A percentile compares a stretch with the other conserved stretches of the same genome.
Evolutionary conservation across 495 filamentous ascomycete genomes (phyloP).

Genomic region (Amphirosellinia nigrospora): DNA sequence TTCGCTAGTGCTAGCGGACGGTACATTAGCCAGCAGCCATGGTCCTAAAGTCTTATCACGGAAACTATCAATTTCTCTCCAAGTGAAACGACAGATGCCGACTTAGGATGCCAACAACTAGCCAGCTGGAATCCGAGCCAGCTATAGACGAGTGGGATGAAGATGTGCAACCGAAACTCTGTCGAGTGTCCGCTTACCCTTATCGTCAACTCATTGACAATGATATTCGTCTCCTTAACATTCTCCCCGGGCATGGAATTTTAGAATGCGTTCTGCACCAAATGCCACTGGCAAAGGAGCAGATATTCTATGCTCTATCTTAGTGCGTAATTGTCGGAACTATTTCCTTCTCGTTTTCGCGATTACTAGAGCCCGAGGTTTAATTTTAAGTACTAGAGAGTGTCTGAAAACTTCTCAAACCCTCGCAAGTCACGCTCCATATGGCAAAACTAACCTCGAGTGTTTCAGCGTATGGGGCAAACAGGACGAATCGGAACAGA

Average conservation of each 20-base stretch:
- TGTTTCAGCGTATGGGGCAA: background rate
- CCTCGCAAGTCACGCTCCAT: no score
- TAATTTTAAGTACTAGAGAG: no score
- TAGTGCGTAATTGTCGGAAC: no score
- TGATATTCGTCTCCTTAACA: slow-evolving; percentile 10
- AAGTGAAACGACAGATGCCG: background rate
- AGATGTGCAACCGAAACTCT: background rate
- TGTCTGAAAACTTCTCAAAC: no score
- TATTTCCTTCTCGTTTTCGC: no score
- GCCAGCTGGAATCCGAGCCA: background rate
- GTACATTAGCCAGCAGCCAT: background rate
- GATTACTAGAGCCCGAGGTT: no score
- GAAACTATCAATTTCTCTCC: background rate
- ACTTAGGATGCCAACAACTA: background rate
- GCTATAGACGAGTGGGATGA: background rate
- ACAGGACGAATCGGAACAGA: background rate
- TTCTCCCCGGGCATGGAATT: background rate
- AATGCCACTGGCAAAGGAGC: background rate
- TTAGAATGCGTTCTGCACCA: slow-evolving; percentile 11
- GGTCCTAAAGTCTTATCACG: no score
- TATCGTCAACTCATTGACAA: background rate
- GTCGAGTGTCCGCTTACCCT: background rate
- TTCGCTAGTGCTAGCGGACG: background rate
- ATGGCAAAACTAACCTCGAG: no score
- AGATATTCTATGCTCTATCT: slow-evolving; percentile 6